Conservation (phyloP, 768 basidiomycete species). For the Podaxis rugospora region DNA sequence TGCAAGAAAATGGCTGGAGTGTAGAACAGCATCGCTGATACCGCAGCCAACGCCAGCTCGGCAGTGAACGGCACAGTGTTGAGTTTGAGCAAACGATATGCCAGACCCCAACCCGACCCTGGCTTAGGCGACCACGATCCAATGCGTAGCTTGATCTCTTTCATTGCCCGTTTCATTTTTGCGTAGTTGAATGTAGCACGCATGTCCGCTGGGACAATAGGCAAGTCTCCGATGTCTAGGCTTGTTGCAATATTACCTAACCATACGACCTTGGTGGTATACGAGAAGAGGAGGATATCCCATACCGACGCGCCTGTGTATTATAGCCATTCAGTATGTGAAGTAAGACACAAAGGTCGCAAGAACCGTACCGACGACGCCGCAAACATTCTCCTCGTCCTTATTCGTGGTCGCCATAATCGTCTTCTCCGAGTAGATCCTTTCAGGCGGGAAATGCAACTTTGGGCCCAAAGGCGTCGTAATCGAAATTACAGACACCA, state of each 20-base stretch:
- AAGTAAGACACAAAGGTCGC: not conserved
- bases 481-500: slow-evolving; percentile 33
- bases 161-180: slow-evolving; percentile 58
- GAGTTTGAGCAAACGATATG: slow-evolving; percentile 55
- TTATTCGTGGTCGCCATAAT: slow-evolving; percentile 53
- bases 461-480: slow-evolving; percentile 73
- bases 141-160: slow-evolving; percentile 43
- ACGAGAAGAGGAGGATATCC: slow-evolving; percentile 74
- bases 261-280: slow-evolving; percentile 84
- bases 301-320: slow-evolving; percentile 49
- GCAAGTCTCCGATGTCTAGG: slow-evolving; percentile 85
- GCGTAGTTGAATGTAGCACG: slow-evolving; percentile 61
- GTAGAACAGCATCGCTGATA: slow-evolving; percentile 65
- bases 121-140: slow-evolving; percentile 54
- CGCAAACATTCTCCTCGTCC: slow-evolving; percentile 75
- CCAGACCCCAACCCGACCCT: slow-evolving; percentile 63
- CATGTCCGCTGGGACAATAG: slow-evolving; percentile 72
- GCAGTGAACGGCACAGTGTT: slow-evolving; percentile 40
- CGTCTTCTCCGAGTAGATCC: slow-evolving; percentile 72
- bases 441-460: slow-evolving; percentile 68
- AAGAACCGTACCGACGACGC: slow-evolving; percentile 39
- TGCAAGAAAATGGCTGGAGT: slow-evolving; percentile 60
- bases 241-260: slow-evolving; percentile 70
- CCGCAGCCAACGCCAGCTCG: slow-evolving; percentile 47
- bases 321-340: not conserved